phyloP scores from a whole-genome alignment of 73 alveolate species.

The Paramecium pentaurelia region DNA sequence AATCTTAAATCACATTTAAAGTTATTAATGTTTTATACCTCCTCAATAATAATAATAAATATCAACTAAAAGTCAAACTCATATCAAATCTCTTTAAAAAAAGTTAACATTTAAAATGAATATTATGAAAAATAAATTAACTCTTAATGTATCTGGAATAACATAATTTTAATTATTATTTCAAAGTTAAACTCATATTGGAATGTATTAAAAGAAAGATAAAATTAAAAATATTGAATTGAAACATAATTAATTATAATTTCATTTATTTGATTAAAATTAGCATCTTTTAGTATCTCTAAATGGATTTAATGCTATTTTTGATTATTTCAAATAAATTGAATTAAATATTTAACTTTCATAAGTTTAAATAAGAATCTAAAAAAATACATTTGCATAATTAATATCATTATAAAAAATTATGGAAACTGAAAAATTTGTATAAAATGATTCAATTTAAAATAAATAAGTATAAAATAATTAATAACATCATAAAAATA shows the following conservation, averaged over 20 bases:
- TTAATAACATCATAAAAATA: not conserved
- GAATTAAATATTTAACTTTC: not conserved
- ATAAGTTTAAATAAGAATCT: not conserved
- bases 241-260: not conserved
- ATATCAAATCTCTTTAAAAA: not conserved
- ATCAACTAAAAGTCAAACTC: not conserved
- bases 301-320: not conserved
- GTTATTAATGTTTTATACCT: not conserved
- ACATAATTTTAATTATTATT: not conserved
- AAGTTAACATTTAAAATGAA: not conserved
- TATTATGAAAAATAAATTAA: not conserved
- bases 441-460: not conserved
- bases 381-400: not conserved
- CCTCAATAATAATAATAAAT: not conserved
- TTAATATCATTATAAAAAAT: not conserved
- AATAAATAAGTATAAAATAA: not conserved
- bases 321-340: not conserved
- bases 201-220: not conserved
- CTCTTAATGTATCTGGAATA: not conserved
- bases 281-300: not conserved
- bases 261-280: not conserved
- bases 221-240: not conserved
- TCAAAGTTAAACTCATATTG: not conserved
- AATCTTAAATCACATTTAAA: not conserved
- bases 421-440: not conserved